A percentile compares a stretch with the other conserved stretches of the same genome.
These are phyloP conservation scores for Boletus reticuloceps DNA, from an alignment of 768 basidiomycete species.

Conservation along the genomic window DNA sequence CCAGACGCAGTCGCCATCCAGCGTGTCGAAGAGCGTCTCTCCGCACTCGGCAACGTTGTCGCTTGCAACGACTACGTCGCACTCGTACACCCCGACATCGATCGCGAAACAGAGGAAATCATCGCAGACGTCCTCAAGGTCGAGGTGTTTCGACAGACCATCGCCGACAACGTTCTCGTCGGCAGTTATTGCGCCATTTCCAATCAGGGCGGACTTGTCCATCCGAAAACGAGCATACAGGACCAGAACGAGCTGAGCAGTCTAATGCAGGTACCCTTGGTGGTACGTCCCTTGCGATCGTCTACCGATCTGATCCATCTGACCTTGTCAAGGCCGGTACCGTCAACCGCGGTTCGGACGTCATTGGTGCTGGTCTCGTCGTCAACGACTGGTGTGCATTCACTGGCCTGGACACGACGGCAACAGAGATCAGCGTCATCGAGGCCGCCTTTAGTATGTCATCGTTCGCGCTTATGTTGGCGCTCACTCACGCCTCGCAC, in stretches of 20 bases:
- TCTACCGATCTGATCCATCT: not conserved
- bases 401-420: slow-evolving; percentile 99
- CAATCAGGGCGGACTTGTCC: slow-evolving; percentile 96
- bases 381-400: slow-evolving; percentile 99
- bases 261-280: slow-evolving; percentile 89
- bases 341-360: slow-evolving; percentile 97
- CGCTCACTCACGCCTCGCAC: slow-evolving; percentile 8
- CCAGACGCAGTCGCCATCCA: slow-evolving; percentile 94
- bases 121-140: slow-evolving; percentile 99
- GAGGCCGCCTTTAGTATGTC: slow-evolving; percentile 94
- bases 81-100: slow-evolving; percentile 96
- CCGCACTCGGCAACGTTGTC: slow-evolving; percentile 97
- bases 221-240: slow-evolving; percentile 95
- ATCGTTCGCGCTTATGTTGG: not conserved
- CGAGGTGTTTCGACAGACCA: slow-evolving; percentile 96
- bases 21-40: slow-evolving; percentile 94
- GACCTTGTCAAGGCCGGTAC: slow-evolving; percentile 75
- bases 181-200: slow-evolving; percentile 94
- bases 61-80: slow-evolving; percentile 99
- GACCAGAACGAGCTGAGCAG: slow-evolving; percentile 97
- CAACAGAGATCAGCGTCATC: slow-evolving; percentile 97
- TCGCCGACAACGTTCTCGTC: slow-evolving; percentile 95
- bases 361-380: slow-evolving; percentile 94
- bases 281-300: slow-evolving; percentile 53
- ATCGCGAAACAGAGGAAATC: slow-evolving; percentile 99